These are phyloP conservation scores for Periconia sp. DNA, from an alignment of 2,329 filamentous ascomycete genomes.

Conservation along the genomic window DNA sequence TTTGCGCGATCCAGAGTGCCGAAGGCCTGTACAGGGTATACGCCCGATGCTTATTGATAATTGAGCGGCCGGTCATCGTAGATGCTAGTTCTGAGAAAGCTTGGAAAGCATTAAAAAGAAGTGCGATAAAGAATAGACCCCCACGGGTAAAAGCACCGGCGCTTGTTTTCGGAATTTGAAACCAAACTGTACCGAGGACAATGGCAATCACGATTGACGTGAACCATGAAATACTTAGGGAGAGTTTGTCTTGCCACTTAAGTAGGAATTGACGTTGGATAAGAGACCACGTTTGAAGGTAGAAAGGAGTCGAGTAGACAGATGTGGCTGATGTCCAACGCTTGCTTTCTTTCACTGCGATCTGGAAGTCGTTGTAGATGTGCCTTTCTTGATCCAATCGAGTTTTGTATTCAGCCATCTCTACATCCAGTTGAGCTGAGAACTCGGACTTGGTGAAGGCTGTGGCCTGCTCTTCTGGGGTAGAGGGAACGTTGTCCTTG, in stretches of 20 bases:
- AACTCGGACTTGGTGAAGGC: constrained; percentile 73
- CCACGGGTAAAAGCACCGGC: constrained; percentile 81
- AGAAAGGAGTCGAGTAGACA: constrained; percentile 83
- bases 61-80: constrained; percentile 76
- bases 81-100: constrained; percentile 78
- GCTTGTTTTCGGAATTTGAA: constrained; percentile 67
- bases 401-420: constrained; percentile 74
- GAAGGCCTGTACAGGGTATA: constrained; percentile 85
- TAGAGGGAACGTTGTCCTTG: constrained; percentile 70
- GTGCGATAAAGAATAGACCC: constrained; percentile 78
- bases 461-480: constrained; percentile 68
- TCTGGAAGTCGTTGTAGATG: constrained; percentile 76
- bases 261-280: constrained; percentile 85
- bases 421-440: constrained; percentile 62
- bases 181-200: constrained; percentile 79
- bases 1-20: constrained; percentile 82
- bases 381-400: constrained; percentile 68
- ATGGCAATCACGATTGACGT: constrained; percentile 76
- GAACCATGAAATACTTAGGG: constrained; percentile 75
- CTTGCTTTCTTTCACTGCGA: constrained; percentile 79
- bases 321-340: constrained; percentile 74
- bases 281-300: constrained; percentile 80
- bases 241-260: constrained; percentile 84
- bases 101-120: constrained; percentile 88
- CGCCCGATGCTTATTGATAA: constrained; percentile 83